Base-by-base conservation (phyloP, 1,139 yeast species). In the Geotrichum klebahnii region DNA sequence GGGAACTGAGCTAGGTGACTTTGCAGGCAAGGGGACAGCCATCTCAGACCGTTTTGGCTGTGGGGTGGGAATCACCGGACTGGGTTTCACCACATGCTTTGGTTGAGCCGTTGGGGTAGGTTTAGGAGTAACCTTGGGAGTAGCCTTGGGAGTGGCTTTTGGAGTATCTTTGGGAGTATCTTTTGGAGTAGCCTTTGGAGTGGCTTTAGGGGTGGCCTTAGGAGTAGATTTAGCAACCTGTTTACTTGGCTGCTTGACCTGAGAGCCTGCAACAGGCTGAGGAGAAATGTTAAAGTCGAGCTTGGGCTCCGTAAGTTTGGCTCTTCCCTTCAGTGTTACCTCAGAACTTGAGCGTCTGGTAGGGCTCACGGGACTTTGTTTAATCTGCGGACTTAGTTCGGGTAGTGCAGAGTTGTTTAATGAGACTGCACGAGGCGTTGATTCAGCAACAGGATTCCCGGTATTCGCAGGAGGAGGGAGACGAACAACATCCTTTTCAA, bases 341-440 rank as follows among this genome's bases (percentile, higher is more conserved):
- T 46, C 46, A 8, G 50, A 23, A 17, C 38, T 41, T n/a, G 41
- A 24, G 19, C 39, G 28, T 28, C 42, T 29, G 3, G 42, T 33
- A 12, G 51, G 48, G 34, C 47, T 44, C 22, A 17, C 26, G 22
- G 45, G 37, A 22, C 31, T 31, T n/a, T 39, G 19, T 5, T 10
- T 19, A 4, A 34, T 26, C 10, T 19, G 28, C n/a, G 51, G 51
- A 17, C 39, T 37, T 12, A 48, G 44, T 28, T 48, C 41, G 16
- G 51, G 51, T 14, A 48, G 35, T 6, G 32, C 29, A 16, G 47
- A 36, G 22, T 38, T 32, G 24, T 47, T 26, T 10, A 47, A 26
- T 3, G 51, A 47, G 8, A 47, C 40, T 20, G 42, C 39, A 12
- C 40, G 38, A 5, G 51, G 44, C 10, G 51, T 43, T n/a, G 47